phyloP scores from a whole-genome alignment of 257 asterid genomes.

The Nicotiana tabacum region DNA sequence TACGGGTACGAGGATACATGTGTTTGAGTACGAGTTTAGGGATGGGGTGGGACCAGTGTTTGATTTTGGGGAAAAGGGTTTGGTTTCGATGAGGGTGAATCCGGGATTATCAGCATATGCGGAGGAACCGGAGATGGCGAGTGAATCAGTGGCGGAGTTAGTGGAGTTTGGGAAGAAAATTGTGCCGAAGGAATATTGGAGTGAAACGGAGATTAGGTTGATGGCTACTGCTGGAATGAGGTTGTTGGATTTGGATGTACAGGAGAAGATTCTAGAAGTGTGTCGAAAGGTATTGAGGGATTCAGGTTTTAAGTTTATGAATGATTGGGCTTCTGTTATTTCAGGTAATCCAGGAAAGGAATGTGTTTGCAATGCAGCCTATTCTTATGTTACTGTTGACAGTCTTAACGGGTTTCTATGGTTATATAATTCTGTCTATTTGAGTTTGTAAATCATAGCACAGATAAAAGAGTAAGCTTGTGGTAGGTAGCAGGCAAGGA shows the following conservation, averaged over 20 bases:
- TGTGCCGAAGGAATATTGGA: slow-evolving; percentile 71
- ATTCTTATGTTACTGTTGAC: neutral
- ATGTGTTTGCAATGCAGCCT: neutral
- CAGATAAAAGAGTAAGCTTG: no score
- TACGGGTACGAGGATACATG: slow-evolving; percentile 90
- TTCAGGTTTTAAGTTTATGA: slow-evolving; percentile 68
- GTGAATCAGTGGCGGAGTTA: slow-evolving; percentile 47
- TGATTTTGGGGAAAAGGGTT: slow-evolving; percentile 65
- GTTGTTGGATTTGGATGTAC: slow-evolving; percentile 56
- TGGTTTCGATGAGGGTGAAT: slow-evolving; percentile 77
- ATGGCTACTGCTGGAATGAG: slow-evolving; percentile 99
- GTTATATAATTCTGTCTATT: no score
- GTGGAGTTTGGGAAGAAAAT: slow-evolving; percentile 72
- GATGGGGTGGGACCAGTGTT: slow-evolving; percentile 49
- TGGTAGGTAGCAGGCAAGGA: no score
- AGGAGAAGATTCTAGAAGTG: slow-evolving; percentile 61
- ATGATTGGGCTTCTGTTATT: slow-evolving; percentile 87
- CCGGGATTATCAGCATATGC: slow-evolving; percentile 77
- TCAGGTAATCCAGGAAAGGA: slow-evolving; percentile 42
- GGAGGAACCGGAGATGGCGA: slow-evolving; percentile 60
- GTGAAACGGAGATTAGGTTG: slow-evolving; percentile 61
- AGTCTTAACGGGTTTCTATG: neutral
- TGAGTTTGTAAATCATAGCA: no score
- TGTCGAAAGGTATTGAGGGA: slow-evolving; percentile 57
- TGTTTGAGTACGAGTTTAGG: slow-evolving; percentile 58